Evolutionary conservation across 108 stramenopile species (phyloP).

Genomic region (Phaeodactylum tricornutum): DNA sequence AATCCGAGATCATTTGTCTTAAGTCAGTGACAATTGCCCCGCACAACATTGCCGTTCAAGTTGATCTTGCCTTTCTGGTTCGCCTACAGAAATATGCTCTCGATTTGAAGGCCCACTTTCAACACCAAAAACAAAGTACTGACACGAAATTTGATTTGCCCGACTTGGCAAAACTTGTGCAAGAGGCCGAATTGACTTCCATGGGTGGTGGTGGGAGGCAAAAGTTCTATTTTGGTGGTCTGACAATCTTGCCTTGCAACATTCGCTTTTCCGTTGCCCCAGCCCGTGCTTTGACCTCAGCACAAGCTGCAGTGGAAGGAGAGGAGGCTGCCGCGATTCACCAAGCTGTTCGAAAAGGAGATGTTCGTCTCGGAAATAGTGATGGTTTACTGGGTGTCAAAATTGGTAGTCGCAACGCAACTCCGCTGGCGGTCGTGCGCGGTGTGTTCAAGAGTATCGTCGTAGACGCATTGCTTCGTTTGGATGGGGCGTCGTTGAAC

Average conservation of each 20-base stretch:
- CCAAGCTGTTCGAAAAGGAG: conserved; percentile 74
- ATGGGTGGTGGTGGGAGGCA: conserved; percentile 17
- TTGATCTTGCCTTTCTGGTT: conserved; percentile 62
- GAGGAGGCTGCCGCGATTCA: conserved; percentile 53
- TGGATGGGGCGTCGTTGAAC: conserved; percentile 54
- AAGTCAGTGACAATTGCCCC: conserved; percentile 45
- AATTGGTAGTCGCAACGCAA: conserved; percentile 55
- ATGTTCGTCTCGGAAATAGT: conserved; percentile 41
- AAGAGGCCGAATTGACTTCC: conserved; percentile 12
- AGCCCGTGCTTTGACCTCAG: conserved; percentile 41
- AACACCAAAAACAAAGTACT: not conserved
- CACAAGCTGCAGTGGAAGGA: conserved; percentile 54
- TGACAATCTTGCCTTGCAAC: conserved; percentile 43
- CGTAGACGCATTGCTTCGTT: conserved; percentile 58
- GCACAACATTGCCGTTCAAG: conserved; percentile 37
- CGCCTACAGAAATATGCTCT: conserved; percentile 48
- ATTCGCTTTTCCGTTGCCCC: conserved; percentile 62
- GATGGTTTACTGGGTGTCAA: conserved; percentile 46
- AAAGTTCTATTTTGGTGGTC: conserved; percentile 53
- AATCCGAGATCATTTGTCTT: conserved; percentile 45
- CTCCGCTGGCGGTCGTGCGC: conserved; percentile 45
- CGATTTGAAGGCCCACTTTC: conserved; percentile 33
- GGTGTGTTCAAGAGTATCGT: conserved; percentile 70
- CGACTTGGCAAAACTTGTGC: conserved; percentile 8
- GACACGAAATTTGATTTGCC: conserved; percentile 7